Base-by-base conservation (phyloP, 768 basidiomycete species). In the Phylloporus sp. region DNA sequence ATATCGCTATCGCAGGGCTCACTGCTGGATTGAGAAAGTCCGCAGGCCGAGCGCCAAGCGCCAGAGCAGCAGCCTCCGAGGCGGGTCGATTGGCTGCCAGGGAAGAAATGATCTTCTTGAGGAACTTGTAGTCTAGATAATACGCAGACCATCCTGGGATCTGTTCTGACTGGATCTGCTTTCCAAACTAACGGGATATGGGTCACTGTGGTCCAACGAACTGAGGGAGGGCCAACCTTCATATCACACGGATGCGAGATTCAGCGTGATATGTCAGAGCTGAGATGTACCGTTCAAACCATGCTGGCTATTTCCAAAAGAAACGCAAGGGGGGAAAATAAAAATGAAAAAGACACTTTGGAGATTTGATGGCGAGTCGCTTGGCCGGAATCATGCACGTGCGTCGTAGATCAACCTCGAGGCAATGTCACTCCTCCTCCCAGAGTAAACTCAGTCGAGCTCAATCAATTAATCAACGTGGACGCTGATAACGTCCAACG, bases 101-200 rank as follows among this genome's bases (percentile, higher is more conserved):
- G 13, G 94, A 96, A 50, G 94, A 95, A 60, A 99, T 93, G 60
- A 98, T 97, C 78, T 98, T 92, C 73, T 96, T 96, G 65, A 96
- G 77, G 59, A 86, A 87, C 74, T 99, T 99, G 80, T 99, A 99
- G 71, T 98, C 94, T 49, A 97, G 81, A 70, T 98, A 98, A 73
- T 90, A 90, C 34, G 75, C 65, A 23, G 90, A 90, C 95, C 95
- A 99, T 71, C 94, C 95, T 42, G 95, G 93, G 44, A 97, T 84
- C 73, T 96, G 92, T 66, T 95, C 88, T 24, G 87, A 82, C 68
- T 92, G 93, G 52, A 99, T 92, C 51, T 91, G 87, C 75, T 99
- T 99, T 59, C 96, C 96, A 68, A 99, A 99, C 94, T 98, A 63
- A 33, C 44, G 5, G 22, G n/a, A 29, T n/a, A 38, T n/a, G 44